Base-by-base conservation (phyloP, 495 filamentous ascomycete genomes). In the Clavariopsis aquatica region DNA sequence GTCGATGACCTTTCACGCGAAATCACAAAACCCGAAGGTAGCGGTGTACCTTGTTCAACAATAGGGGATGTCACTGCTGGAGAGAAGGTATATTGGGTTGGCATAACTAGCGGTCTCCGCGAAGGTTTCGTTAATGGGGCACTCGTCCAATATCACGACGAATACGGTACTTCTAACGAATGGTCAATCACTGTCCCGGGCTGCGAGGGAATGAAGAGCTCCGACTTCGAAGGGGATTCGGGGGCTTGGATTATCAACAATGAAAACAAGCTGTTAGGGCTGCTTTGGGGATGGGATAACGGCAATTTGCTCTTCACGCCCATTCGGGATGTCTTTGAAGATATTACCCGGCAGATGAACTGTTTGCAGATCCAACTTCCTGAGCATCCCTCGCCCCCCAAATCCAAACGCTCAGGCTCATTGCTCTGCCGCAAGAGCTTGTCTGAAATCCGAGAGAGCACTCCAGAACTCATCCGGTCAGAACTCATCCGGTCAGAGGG, bases 271-370 rank as follows among this genome's bases (percentile, higher is more conserved):
- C 38, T 56, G 1, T n/a, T 63, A n/a, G 60, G 60, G 12, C 24
- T 63, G 3, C 60, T 63, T 13, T 63, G 60, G 60, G 49, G 36
- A 7, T 55, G 60, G 60, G 52, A 55, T 12, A 55, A 63, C 24
- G 60, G 60, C 41, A 47, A 8, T 15, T 36, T 63, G 0, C 23
- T 55, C 2, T 56, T 63, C 27, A 56, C 60, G 12, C 60, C 60
- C 8, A 55, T 56, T 27, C 24, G 28, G 7, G 60, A 63, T 24
- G 27, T 63, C 36, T 55, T 63, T 28, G 60, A 34, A 3, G 60
- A 63, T 49, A 63, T 63, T 34, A 41, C 13, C 10, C 55, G 29
- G 38, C 4, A 28, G 17, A 58, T 58, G 41, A 26, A 47, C 17
- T 51, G 55, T 47, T 13, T 15, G 15, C 22, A 47, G 23, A 29